Base-by-base conservation (phyloP, 179 eudicot species). In the Vitellaria paradoxa region DNA sequence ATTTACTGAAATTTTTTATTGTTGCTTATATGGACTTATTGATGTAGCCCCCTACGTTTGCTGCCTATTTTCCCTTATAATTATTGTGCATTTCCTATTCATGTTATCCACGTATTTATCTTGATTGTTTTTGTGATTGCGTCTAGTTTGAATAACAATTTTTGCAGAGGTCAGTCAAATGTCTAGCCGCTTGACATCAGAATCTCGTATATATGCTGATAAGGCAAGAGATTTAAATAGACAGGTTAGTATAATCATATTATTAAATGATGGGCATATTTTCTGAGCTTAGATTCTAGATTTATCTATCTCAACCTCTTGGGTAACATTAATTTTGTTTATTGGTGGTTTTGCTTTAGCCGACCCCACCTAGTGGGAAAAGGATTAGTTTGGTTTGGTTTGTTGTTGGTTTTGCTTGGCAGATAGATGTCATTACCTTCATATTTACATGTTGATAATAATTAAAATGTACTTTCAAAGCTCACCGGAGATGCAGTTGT, bases 161-260 rank as follows among this genome's bases (percentile, higher is more conserved):
- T 62, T 56, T 72, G 89, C 90, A 96, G 99, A 96, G 94, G 99
- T 96, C 84, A 96, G 99, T 81, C 91, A 96, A 87, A 90, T 96
- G 98, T 96, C 99, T 74, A 93, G 97, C 82, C 91, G 94, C 61
- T 86, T 96, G 86, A 93, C 99, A 17, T 92, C 96, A 70, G 98
- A 93, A 82, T 92, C 99, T 72, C 99, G 94, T 75, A 85, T 93
- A 71, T 93, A 93, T 84, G 99, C 99, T 82, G 96, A 93, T 61
- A 96, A 93, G 81, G 99, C 98, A n/a, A 91, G 79, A 84, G 98
- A 96, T 81, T 84, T 96, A 80, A 96, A 96, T 79, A 88, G 94
- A 45, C 99, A 96, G 99, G 99, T 93, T 72, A 81, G 96, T 82
- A 69, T 46, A 17, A 30, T 64, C 12, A 6, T 30, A 30, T 30